Base-by-base conservation (phyloP, 1,139 yeast species). In the Lodderomyces orthopsilosis region DNA sequence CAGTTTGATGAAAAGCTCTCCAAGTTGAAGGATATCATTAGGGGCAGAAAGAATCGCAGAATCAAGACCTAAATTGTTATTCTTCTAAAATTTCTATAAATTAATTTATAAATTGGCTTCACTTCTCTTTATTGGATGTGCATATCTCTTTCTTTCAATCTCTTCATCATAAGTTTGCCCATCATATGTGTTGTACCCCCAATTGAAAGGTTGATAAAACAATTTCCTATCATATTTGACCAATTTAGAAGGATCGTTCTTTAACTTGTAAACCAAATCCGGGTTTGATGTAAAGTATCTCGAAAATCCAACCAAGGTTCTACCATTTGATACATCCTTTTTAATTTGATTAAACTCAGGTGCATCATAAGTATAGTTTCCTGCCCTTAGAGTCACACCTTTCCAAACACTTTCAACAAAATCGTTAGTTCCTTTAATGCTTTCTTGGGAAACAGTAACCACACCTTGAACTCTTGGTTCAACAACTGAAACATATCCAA, bases 401-500 rank as follows among this genome's bases (percentile, higher is more conserved):
- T 65, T 61, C 83, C 83, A 79, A 45, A 73, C 56, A 28, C 68
- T 61, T 45, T 57, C 62, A 19, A 62, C 65, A 55, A 73, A 74
- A 12, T 63, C 66, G 49, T 71, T 69, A 41, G 50, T 52, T 17
- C 54, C 53, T 37, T 43, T 45, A 37, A 46, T 46, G 6, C 43
- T 14, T n/a, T 40, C 41, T 6, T 38, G 18, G 19, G 45, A 46
- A 1, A 49, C 54, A 27, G 48, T 51, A 8, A 45, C 40, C 15
- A 30, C 45, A 8, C 59, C 59, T 21, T 46, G 46, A 15, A 55
- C 54, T 44, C 67, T 50, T 40, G 77, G 75, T 50, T 81, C 86
- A 34, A 80, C 76, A 41, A 78, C 45, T 43, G 79, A 79, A 18
- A 82, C 47, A 55, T 69, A 81, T 1, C 85, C 84, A 34, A 74